A percentile compares a stretch with the other conserved stretches of the same genome.
phyloP scores from a whole-genome alignment of 352 stramenopile species.

The Globisporangium solare region DNA sequence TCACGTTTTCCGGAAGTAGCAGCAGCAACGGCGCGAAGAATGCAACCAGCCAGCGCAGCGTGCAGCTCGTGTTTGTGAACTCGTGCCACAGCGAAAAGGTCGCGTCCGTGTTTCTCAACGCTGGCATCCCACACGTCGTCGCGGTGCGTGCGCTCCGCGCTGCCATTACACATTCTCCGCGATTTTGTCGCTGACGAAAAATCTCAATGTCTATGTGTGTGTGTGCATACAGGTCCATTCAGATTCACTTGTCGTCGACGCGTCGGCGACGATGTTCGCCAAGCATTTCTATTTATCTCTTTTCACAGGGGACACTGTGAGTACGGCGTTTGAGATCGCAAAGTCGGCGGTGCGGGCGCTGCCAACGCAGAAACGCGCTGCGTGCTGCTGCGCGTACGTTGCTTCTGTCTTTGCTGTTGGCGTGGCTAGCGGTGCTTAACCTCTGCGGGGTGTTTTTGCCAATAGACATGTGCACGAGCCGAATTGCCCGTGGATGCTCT shows the following conservation, averaged over 20 bases:
- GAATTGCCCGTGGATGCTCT: slow-evolving; percentile 63
- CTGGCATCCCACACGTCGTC: slow-evolving; percentile 89
- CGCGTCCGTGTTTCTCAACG: slow-evolving; percentile 85
- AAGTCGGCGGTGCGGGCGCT: slow-evolving; percentile 62
- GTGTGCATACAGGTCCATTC: slow-evolving; percentile 46
- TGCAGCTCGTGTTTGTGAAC: slow-evolving; percentile 81
- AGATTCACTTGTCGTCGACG: slow-evolving; percentile 72
- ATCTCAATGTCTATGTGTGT: too few relatives aligned
- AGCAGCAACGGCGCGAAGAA: slow-evolving; percentile 1
- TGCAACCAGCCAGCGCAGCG: slow-evolving; percentile 16
- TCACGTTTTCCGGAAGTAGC: slow-evolving; percentile 54
- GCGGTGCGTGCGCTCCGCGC: slow-evolving; percentile 36
- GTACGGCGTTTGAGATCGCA: slow-evolving; percentile 67
- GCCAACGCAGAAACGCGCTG: slow-evolving; percentile 53
- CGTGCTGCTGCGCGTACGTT: slow-evolving; percentile 79
- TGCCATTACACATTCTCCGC: neutral
- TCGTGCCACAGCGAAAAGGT: slow-evolving; percentile 83
- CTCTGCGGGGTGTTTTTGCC: neutral
- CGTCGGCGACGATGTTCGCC: slow-evolving; percentile 73
- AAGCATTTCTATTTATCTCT: slow-evolving; percentile 85
- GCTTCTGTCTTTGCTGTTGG: neutral
- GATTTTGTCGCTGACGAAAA: neutral
- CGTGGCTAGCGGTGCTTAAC: neutral
- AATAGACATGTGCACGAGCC: slow-evolving; percentile 66
- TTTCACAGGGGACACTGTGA: slow-evolving; percentile 67